Percentiles rank a stretch among this genome's conserved stretches.
phyloP scores from a whole-genome alignment of 805 yeast species.

The Jamesozyma jinghongensis region DNA sequence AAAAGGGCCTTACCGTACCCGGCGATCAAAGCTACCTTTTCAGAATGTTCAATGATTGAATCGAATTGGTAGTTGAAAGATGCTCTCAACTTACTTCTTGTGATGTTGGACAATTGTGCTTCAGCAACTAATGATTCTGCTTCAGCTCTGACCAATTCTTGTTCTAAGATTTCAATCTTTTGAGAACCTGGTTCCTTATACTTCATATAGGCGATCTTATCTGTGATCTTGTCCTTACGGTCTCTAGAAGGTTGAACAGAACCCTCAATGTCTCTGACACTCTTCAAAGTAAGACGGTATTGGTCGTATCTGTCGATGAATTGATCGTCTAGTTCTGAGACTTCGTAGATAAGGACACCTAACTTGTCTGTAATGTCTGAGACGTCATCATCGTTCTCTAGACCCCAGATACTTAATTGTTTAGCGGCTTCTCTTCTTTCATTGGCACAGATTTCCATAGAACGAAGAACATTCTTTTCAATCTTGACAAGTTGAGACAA shows the following conservation, averaged over 20 bases:
- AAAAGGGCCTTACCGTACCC: slow-evolving; percentile 83
- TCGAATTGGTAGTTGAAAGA: slow-evolving; percentile 80
- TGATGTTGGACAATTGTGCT: slow-evolving; percentile 81
- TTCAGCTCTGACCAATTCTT: slow-evolving; percentile 84
- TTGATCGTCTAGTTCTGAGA: slow-evolving; percentile 81
- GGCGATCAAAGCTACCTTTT: slow-evolving; percentile 76
- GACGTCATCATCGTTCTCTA: slow-evolving; percentile 76
- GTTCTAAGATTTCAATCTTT: slow-evolving; percentile 72
- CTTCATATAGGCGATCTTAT: slow-evolving; percentile 73
- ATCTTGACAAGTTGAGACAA: slow-evolving; percentile 66
- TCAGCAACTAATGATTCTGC: slow-evolving; percentile 88
- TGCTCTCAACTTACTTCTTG: slow-evolving; percentile 78
- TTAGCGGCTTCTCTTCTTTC: slow-evolving; percentile 77
- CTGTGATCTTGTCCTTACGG: slow-evolving; percentile 76
- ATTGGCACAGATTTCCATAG: slow-evolving; percentile 65
- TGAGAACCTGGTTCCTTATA: slow-evolving; percentile 80
- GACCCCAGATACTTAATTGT: slow-evolving; percentile 81
- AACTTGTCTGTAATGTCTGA: slow-evolving; percentile 80
- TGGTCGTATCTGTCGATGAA: slow-evolving; percentile 81
- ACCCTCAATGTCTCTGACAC: slow-evolving; percentile 75
- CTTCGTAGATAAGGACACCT: slow-evolving; percentile 73
- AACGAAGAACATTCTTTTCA: slow-evolving; percentile 74
- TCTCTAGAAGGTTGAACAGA: slow-evolving; percentile 85
- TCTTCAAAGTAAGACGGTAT: slow-evolving; percentile 72
- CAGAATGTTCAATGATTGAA: slow-evolving; percentile 76